These are phyloP conservation scores for Hypoxylon intermedium DNA, from an alignment of 495 filamentous ascomycete species.

Conservation along the genomic window DNA sequence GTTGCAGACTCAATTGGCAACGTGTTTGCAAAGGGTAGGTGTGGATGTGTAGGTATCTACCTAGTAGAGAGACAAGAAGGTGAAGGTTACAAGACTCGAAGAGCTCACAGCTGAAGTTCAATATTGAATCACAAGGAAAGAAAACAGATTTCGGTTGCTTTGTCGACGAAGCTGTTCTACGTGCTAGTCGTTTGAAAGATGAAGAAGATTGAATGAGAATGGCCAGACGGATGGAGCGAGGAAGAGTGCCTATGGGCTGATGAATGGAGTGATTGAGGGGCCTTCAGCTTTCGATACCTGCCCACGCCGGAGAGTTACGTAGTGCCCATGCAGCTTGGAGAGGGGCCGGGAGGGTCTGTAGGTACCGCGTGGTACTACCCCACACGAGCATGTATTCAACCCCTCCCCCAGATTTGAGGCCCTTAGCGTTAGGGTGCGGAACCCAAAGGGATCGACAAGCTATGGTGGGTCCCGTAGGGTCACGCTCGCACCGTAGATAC, in stretches of 20 bases:
- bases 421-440: slow-evolving; percentile 13
- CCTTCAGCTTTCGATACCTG: slow-evolving; percentile 33
- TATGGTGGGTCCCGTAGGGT: slow-evolving; percentile 27
- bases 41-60: slow-evolving; percentile 4
- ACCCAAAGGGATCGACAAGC: slow-evolving; percentile 25
- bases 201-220: slow-evolving; percentile 23
- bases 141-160: slow-evolving; percentile 32
- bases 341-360: slow-evolving; percentile 26
- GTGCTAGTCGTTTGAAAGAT: slow-evolving; percentile 15
- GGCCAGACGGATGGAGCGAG: slow-evolving; percentile 34
- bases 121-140: slow-evolving; percentile 19
- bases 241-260: slow-evolving; percentile 34
- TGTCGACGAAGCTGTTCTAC: slow-evolving; percentile 19
- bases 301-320: slow-evolving; percentile 38
- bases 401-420: slow-evolving; percentile 40
- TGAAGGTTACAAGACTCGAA: slow-evolving; percentile 4
- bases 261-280: slow-evolving; percentile 40
- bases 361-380: slow-evolving; percentile 32
- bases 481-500: slow-evolving; percentile 31
- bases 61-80: slow-evolving; percentile 12
- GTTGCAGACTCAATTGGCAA: slow-evolving; percentile 39
- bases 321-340: slow-evolving; percentile 20
- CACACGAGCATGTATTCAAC: slow-evolving; percentile 23
- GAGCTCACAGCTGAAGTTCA: slow-evolving; percentile 9
- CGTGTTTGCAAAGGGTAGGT: slow-evolving; percentile 13